Evolutionary conservation across 2,329 filamentous ascomycete species (phyloP).

Genomic region (Cladosporium sp.): DNA sequence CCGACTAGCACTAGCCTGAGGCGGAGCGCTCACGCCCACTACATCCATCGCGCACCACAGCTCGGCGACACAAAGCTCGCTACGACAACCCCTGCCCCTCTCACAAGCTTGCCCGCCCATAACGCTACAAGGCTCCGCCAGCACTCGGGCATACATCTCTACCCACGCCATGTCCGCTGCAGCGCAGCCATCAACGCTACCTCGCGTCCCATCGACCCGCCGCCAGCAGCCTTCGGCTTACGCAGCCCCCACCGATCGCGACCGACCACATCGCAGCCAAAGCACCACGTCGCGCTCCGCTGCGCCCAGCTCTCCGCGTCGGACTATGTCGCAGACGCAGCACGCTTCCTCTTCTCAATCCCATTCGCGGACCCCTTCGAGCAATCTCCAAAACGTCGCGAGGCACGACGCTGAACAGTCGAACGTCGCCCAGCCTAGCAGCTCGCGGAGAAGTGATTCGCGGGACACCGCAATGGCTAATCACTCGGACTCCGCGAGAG

Average conservation of each 20-base stretch:
- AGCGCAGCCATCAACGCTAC: slow-evolving; percentile 43
- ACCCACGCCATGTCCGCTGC: slow-evolving; percentile 39
- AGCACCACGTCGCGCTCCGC: slow-evolving; percentile 28
- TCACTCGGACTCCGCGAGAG: slow-evolving; percentile 50
- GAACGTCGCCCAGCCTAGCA: slow-evolving; percentile 55
- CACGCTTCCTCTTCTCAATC: slow-evolving; percentile 19
- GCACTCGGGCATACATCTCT: slow-evolving; percentile 19
- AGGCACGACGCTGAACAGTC: slow-evolving; percentile 71
- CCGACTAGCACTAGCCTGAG: neutral
- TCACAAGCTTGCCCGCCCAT: neutral
- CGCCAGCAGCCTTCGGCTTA: slow-evolving; percentile 41
- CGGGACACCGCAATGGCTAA: slow-evolving; percentile 48
- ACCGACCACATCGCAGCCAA: slow-evolving; percentile 41
- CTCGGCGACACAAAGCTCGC: neutral
- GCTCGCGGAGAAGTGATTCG: slow-evolving; percentile 58
- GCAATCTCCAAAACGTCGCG: slow-evolving; percentile 50
- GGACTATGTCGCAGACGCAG: slow-evolving; percentile 31
- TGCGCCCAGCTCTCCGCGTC: slow-evolving; percentile 31
- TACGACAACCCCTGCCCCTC: neutral
- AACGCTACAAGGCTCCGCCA: slow-evolving; percentile 24
- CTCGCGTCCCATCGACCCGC: slow-evolving; percentile 48
- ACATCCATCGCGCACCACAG: neutral
- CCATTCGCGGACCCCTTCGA: slow-evolving; percentile 39
- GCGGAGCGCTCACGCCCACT: neutral
- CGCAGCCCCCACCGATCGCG: slow-evolving; percentile 46